Evolutionary conservation across 2,329 filamentous ascomycete species (phyloP).

Genomic region (Lachnellula suecica): DNA sequence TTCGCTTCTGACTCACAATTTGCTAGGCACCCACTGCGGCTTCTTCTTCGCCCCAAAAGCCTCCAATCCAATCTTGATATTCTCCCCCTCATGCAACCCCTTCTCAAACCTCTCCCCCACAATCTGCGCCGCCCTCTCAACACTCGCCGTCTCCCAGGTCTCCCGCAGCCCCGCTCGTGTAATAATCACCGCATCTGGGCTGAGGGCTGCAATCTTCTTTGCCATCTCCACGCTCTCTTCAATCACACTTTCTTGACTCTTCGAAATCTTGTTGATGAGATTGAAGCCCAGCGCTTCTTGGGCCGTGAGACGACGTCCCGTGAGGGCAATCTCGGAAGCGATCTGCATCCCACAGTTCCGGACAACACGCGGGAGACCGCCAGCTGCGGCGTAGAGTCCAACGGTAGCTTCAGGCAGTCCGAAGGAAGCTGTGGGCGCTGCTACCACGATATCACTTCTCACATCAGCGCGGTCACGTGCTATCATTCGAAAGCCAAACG

Average conservation of each 20-base stretch:
- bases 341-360: constrained; percentile 64
- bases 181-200: constrained; percentile 73
- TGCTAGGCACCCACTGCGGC: constrained; percentile 65
- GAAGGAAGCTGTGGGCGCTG: constrained; percentile 59
- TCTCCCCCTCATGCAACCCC: constrained; percentile 62
- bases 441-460: constrained; percentile 65
- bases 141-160: constrained; percentile 65
- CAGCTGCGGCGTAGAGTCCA: constrained; percentile 70
- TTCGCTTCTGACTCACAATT: constrained; percentile 42
- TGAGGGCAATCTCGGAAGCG: constrained; percentile 69
- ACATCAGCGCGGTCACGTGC: neutral
- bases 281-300: constrained; percentile 62
- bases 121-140: constrained; percentile 58
- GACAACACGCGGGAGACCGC: constrained; percentile 66
- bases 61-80: constrained; percentile 70
- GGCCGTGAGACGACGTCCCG: constrained; percentile 60
- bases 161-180: constrained; percentile 67
- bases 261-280: constrained; percentile 64
- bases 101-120: constrained; percentile 53
- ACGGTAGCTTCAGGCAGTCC: constrained; percentile 69
- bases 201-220: constrained; percentile 58
- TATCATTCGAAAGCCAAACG: neutral
- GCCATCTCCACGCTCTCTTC: constrained; percentile 62
- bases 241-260: constrained; percentile 42
- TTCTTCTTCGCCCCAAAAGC: constrained; percentile 77